Evolutionary conservation across 352 stramenopile genomes (phyloP).

Genomic region (Phytophthora pini): DNA sequence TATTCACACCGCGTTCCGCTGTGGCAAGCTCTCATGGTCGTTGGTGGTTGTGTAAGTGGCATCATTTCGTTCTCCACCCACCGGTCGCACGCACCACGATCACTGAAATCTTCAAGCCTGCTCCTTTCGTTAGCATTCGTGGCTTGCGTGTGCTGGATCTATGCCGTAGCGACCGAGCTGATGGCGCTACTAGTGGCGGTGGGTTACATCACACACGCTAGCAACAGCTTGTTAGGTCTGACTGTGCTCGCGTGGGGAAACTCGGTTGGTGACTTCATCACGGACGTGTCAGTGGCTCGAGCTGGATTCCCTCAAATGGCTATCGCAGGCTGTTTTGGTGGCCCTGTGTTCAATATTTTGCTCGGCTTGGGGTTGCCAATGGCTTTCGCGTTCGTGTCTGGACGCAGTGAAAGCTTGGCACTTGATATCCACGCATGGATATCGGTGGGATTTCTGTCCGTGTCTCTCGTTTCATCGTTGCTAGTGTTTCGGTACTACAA

Average conservation of each 20-base stretch:
- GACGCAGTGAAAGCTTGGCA: conserved; percentile 45
- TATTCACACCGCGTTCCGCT: conserved; percentile 39
- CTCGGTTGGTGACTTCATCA: conserved; percentile 84
- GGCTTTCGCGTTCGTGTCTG: conserved; percentile 58
- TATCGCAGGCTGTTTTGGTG: conserved; percentile 85
- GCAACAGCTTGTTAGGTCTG: conserved; percentile 78
- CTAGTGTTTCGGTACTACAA: conserved; percentile 59
- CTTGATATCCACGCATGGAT: conserved; percentile 78
- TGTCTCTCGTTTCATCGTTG: conserved; percentile 59
- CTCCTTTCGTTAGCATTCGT: conserved; percentile 77
- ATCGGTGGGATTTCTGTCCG: conserved; percentile 74
- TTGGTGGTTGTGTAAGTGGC: conserved; percentile 52
- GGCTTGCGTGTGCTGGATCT: conserved; percentile 93
- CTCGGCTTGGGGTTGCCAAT: conserved; percentile 82
- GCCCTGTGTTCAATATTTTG: conserved; percentile 86
- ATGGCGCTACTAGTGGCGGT: conserved; percentile 82
- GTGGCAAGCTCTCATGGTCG: conserved; percentile 47
- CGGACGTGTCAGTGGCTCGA: conserved; percentile 83
- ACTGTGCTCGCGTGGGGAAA: conserved; percentile 89
- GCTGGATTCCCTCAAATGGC: conserved; percentile 87
- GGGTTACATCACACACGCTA: conserved; percentile 76
- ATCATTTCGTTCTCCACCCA: conserved; percentile 75
- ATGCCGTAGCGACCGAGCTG: conserved; percentile 87
- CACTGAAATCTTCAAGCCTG: conserved; percentile 49
- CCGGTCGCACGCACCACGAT: conserved; percentile 62